A percentile compares a stretch with the other conserved stretches of the same genome.
These are phyloP conservation scores for Phytophthora palmivora DNA, from an alignment of 352 stramenopile genomes.

Conservation along the genomic window DNA sequence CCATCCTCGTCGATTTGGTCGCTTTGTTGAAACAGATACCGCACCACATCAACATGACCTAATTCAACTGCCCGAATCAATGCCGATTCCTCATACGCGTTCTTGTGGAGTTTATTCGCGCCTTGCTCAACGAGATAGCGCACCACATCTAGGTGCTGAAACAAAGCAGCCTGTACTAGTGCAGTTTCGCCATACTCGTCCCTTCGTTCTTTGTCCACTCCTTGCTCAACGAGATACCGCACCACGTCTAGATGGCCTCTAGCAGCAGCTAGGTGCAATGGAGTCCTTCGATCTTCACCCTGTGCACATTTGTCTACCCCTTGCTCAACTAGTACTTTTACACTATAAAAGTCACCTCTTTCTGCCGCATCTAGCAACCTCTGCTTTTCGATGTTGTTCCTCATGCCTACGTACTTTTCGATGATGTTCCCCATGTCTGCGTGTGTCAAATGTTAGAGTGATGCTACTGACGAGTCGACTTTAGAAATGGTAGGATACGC, in stretches of 20 bases:
- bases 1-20: conserved; percentile 12
- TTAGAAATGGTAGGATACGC: too few relatives aligned
- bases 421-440: neutral
- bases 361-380: neutral
- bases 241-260: neutral
- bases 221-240: neutral
- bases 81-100: neutral
- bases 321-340: neutral
- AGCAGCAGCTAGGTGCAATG: neutral
- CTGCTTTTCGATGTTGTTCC: neutral
- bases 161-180: neutral
- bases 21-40: conserved; percentile 7
- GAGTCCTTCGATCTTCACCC: neutral
- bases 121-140: neutral
- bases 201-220: neutral
- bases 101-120: neutral
- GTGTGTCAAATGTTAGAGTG: too few relatives aligned
- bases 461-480: too few relatives aligned
- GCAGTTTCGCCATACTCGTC: neutral
- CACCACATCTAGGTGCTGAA: neutral
- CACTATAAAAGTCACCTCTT: neutral
- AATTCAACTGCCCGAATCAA: neutral
- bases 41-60: neutral
- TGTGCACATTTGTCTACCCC: neutral
- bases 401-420: neutral